These are phyloP conservation scores for Stropharia rugosoannulata DNA, from an alignment of 768 basidiomycete species.

Conservation along the genomic window DNA sequence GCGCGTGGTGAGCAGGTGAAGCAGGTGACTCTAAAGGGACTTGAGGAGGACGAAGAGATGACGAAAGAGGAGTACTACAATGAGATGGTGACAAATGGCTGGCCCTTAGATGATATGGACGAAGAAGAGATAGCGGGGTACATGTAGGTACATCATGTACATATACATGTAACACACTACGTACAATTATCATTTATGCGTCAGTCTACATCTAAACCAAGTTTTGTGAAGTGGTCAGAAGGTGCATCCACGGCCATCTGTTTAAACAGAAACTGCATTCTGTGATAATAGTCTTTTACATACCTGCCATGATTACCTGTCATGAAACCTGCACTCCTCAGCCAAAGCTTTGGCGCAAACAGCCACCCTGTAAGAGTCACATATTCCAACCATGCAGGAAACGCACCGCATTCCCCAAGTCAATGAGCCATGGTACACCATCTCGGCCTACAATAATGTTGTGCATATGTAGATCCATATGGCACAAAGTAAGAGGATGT, in stretches of 20 bases:
- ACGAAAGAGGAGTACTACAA: no score
- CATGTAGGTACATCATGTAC: no score
- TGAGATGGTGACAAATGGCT: no score
- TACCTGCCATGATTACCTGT: not conserved
- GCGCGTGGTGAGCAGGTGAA: no score
- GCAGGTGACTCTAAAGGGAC: no score
- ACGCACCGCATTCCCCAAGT: conserved; percentile 1
- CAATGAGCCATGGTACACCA: conserved; percentile 2
- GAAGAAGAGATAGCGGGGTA: no score
- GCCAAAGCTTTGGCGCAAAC: not conserved
- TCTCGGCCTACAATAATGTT: conserved; percentile 2
- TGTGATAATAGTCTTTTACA: not conserved
- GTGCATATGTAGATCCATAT: conserved; percentile 1
- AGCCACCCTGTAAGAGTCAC: not conserved
- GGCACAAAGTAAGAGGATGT: not conserved
- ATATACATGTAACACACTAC: no score
- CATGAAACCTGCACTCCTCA: not conserved
- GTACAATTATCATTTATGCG: no score
- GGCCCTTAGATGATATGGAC: not conserved
- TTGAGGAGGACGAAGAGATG: no score
- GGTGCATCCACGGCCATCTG: not conserved
- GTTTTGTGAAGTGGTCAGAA: not conserved
- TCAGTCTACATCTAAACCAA: conserved; percentile 1
- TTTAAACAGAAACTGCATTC: not conserved
- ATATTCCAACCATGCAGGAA: conserved; percentile 4